These are phyloP conservation scores for Penicillium pancosmium DNA, from an alignment of 495 filamentous ascomycete genomes.

Conservation along the genomic window DNA sequence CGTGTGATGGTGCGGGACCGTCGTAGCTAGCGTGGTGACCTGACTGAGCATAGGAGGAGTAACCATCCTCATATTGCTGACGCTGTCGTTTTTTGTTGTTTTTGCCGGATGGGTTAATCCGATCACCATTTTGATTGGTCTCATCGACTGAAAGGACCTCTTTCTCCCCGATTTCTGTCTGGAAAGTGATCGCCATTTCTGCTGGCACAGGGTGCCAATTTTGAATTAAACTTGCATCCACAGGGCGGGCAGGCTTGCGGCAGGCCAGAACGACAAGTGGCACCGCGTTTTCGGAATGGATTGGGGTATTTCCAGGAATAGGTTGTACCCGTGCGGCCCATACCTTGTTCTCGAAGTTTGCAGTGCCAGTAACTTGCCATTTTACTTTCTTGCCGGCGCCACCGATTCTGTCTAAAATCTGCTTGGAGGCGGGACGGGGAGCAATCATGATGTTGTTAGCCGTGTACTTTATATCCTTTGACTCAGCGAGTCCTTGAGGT, in stretches of 20 bases:
- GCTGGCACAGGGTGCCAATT: constrained; percentile 79
- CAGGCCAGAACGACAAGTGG: constrained; percentile 79
- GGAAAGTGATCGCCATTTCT: constrained; percentile 69
- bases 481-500: constrained; percentile 45
- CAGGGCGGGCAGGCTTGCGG: constrained; percentile 69
- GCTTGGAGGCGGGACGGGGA: constrained; percentile 65
- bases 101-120: constrained; percentile 41
- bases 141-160: constrained; percentile 53
- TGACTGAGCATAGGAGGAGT: constrained; percentile 22
- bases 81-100: constrained; percentile 45
- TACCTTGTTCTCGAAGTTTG: constrained; percentile 72
- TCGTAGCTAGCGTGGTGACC: constrained; percentile 22
- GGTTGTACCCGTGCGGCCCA: constrained; percentile 85
- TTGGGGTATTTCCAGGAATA: constrained; percentile 61
- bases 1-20: constrained; percentile 11
- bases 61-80: constrained; percentile 40
- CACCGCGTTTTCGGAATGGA: constrained; percentile 72
- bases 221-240: constrained; percentile 79
- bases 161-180: constrained; percentile 85
- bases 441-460: constrained; percentile 92
- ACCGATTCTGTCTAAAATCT: constrained; percentile 78
- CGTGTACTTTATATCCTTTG: constrained; percentile 75
- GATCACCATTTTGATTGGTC: constrained; percentile 69
- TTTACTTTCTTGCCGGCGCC: constrained; percentile 78
- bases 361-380: constrained; percentile 82